These are phyloP conservation scores for Acidomyces sp. DNA, from an alignment of 495 filamentous ascomycete species.

Conservation along the genomic window DNA sequence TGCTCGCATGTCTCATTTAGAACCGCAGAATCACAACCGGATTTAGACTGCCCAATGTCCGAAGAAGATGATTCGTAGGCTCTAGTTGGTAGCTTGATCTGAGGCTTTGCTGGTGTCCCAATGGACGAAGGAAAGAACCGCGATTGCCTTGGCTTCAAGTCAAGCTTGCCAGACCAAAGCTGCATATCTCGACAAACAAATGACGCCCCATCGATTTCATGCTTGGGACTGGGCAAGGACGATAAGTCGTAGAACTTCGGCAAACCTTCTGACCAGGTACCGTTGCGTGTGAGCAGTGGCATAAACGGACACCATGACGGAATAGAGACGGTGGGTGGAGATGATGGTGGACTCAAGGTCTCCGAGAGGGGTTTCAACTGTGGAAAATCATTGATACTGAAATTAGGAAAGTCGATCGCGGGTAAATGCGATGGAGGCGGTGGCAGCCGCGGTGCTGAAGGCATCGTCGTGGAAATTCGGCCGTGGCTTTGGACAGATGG, in stretches of 20 bases:
- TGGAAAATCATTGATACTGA: slow-evolving; percentile 4
- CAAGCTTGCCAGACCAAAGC: slow-evolving; percentile 7
- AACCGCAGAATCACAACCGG: no score
- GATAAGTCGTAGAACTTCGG: slow-evolving; percentile 16
- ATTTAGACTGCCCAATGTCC: no score
- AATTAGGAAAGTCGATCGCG: slow-evolving; percentile 3
- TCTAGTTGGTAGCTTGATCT: slow-evolving; percentile 3
- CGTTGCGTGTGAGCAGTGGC: slow-evolving; percentile 2
- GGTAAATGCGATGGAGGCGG: slow-evolving; percentile 5
- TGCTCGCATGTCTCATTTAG: no score
- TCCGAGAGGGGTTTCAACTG: not conserved
- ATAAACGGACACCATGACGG: slow-evolving; percentile 14
- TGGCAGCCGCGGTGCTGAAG: not conserved
- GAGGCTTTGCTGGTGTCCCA: slow-evolving; percentile 6
- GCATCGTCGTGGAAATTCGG: not conserved
- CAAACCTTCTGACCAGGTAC: not conserved
- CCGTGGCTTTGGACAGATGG: not conserved
- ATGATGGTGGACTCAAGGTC: not conserved
- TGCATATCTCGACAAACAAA: slow-evolving; percentile 2
- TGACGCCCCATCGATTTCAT: not conserved
- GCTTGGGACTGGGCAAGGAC: slow-evolving; percentile 4
- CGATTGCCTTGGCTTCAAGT: slow-evolving; percentile 21
- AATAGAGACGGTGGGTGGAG: not conserved
- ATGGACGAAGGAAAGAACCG: slow-evolving; percentile 26
- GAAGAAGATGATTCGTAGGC: no score